Evolutionary conservation across 1,284 basidiomycete genomes (phyloP).

Genomic region (Sporisorium iseilematis-ciliati): DNA sequence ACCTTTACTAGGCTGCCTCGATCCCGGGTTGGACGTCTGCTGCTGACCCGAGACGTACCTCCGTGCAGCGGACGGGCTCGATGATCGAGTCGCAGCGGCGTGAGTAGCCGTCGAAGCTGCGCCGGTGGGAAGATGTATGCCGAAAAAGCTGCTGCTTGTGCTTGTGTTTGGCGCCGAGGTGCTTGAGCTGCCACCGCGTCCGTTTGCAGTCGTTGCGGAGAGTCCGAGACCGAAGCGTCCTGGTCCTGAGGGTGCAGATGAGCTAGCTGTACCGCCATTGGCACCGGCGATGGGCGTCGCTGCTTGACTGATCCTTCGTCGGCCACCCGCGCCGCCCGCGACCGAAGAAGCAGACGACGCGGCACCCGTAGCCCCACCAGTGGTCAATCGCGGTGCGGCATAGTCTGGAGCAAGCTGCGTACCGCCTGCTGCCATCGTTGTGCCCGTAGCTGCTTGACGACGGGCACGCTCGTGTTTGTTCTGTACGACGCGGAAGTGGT

Average conservation of each 20-base stretch:
- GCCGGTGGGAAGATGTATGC: constrained; percentile 37
- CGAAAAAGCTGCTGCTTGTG: constrained; percentile 49
- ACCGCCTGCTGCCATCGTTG: constrained; percentile 7
- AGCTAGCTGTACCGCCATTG: not conserved
- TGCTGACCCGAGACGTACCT: constrained; percentile 19
- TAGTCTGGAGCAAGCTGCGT: constrained; percentile 28
- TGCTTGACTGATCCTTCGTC: constrained; percentile 36
- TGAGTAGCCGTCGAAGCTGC: constrained; percentile 7
- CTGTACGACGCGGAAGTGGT: constrained; percentile 66
- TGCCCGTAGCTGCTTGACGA: constrained; percentile 29
- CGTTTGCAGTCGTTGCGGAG: constrained; percentile 4
- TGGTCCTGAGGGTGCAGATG: constrained; percentile 10
- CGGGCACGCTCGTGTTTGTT: constrained; percentile 62
- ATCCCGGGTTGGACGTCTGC: constrained; percentile 26
- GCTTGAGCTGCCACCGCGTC: not conserved
- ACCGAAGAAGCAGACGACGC: constrained; percentile 19
- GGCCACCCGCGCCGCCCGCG: constrained; percentile 11
- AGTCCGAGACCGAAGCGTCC: constrained; percentile 36
- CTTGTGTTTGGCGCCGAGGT: constrained; percentile 14
- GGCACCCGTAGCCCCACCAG: constrained; percentile 1
- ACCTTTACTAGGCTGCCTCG: constrained; percentile 39
- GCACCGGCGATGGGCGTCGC: constrained; percentile 15
- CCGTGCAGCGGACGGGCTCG: constrained; percentile 33
- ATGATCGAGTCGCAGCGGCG: constrained; percentile 4
- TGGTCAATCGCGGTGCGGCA: constrained; percentile 23